Evolutionary conservation across 306 rosid genomes (phyloP).

Genomic region (Purshia tridentata): DNA sequence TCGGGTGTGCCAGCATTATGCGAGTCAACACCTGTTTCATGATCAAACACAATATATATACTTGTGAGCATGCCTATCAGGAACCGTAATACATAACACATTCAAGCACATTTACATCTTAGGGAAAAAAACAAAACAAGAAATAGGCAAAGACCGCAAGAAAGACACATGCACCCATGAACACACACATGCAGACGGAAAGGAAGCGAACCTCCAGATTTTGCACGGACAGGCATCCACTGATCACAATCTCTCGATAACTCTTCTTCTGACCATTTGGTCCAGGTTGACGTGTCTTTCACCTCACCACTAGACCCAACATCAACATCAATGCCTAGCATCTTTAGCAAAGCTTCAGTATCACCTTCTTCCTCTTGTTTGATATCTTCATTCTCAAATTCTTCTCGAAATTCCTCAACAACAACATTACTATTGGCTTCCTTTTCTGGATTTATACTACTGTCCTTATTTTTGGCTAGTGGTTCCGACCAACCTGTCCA

Average conservation of each 20-base stretch:
- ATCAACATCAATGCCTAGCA: constrained; percentile 74
- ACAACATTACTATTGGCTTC: constrained; percentile 36
- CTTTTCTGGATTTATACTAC: constrained; percentile 30
- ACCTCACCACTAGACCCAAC: constrained; percentile 62
- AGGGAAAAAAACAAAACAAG: not conserved
- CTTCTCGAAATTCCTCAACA: constrained; percentile 53
- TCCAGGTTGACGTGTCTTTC: constrained; percentile 71
- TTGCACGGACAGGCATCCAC: constrained; percentile 80
- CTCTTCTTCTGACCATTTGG: constrained; percentile 90
- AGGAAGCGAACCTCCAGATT: constrained; percentile 42
- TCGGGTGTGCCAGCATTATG: constrained; percentile 40
- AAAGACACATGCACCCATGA: not conserved
- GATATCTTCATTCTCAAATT: constrained; percentile 45
- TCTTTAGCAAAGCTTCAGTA: constrained; percentile 76
- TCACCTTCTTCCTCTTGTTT: constrained; percentile 55
- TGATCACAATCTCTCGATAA: constrained; percentile 76
- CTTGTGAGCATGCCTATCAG: constrained; percentile 16
- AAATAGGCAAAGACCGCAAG: not conserved
- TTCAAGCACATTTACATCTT: not conserved
- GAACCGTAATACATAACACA: not conserved
- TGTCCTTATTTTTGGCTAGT: constrained; percentile 41
- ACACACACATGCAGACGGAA: constrained; percentile 14
- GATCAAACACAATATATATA: constrained; percentile 27
- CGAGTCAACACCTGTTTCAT: constrained; percentile 42
- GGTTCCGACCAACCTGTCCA: constrained; percentile 99